Evolutionary conservation across 257 asterid genomes (phyloP).

Genomic region (Plectranthus barbatus): DNA sequence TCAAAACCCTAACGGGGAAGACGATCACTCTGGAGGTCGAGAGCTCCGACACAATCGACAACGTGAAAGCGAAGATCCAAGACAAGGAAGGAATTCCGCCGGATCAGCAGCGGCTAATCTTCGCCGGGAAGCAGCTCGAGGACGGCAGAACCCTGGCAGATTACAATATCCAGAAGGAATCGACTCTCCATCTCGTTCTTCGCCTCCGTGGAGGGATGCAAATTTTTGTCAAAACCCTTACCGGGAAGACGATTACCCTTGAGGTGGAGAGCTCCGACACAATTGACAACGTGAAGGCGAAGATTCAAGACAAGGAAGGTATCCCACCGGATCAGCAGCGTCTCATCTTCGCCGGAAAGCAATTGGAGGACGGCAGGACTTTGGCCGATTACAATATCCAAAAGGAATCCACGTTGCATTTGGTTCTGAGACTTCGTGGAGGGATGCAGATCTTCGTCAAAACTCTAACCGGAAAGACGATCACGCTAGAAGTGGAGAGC

Average conservation of each 20-base stretch:
- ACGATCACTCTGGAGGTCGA: conserved; percentile 19
- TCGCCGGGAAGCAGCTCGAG: conserved; percentile 16
- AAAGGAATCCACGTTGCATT: conserved; percentile 18
- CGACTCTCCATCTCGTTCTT: conserved; percentile 15
- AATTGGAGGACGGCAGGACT: conserved; percentile 10
- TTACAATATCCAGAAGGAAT: conserved; percentile 17
- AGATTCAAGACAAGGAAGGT: conserved; percentile 15
- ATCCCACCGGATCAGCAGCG: conserved; percentile 13
- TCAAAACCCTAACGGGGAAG: conserved; percentile 17
- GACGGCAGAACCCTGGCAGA: conserved; percentile 15
- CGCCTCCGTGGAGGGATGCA: conserved; percentile 22
- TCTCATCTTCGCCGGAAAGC: conserved; percentile 12
- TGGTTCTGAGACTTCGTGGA: conserved; percentile 10
- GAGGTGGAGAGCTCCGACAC: conserved; percentile 18
- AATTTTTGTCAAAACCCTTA: conserved; percentile 12
- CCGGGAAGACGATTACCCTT: conserved; percentile 7
- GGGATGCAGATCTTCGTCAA: conserved; percentile 22
- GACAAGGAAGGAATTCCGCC: conserved; percentile 19
- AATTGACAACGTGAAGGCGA: conserved; percentile 9
- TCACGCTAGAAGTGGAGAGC: conserved; percentile 19
- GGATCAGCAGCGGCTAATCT: conserved; percentile 15
- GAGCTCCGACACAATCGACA: conserved; percentile 15
- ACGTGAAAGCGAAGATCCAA: conserved; percentile 14
- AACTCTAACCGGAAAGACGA: conserved; percentile 17
- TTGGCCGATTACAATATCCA: conserved; percentile 14